Evolutionary conservation across 116 monocot species (phyloP), one percentile per base, ranked within the genome.

Genomic region (Zostera marina): DNA sequence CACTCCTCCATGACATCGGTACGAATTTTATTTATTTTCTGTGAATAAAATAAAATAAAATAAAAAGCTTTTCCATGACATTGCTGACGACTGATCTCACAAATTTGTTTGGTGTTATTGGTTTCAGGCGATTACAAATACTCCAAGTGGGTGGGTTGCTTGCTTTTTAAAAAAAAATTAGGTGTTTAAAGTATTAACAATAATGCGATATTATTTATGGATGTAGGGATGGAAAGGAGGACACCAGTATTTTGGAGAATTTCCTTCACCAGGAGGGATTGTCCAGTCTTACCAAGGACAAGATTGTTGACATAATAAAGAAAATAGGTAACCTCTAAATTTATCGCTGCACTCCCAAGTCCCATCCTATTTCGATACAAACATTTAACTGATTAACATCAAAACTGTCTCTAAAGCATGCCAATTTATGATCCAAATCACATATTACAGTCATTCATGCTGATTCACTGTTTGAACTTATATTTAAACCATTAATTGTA

Each of bases 111-210:
- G 24, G 10, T 67, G 15, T 56, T 73, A 5, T 60, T 72, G 1
- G 22, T 75, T 84, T 68, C 88, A 96, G 96, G 96, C 44, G 89
- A 96, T 63, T 88, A 96, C 85, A 96, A 96, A 73, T 96, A 96
- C 53, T 78, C 69, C 62, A 88, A 74, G 96, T 96, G 39, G 38
- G 89, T 74, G 53, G 6, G 11, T 62, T 13, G 14, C 10, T 32
- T 41, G 12, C 25, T 58, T 38, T 13, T 41, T 41, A 14, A 58
- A 12, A 53, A 53, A 53, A 53, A 9, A 9, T 25, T 21, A 10
- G 40, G n/a, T 57, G 32, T 25, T 54, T 19, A 11, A n/a, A 19
- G 39, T 19, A 17, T 15, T 49, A 49, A 15, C 49, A 49, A 8
- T 42, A 15, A 16, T 5, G 41, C 41, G 7, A 58, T 16, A n/a